phyloP scores from a whole-genome alignment of 2,329 filamentous ascomycete genomes.

The Apiospora sp. region DNA sequence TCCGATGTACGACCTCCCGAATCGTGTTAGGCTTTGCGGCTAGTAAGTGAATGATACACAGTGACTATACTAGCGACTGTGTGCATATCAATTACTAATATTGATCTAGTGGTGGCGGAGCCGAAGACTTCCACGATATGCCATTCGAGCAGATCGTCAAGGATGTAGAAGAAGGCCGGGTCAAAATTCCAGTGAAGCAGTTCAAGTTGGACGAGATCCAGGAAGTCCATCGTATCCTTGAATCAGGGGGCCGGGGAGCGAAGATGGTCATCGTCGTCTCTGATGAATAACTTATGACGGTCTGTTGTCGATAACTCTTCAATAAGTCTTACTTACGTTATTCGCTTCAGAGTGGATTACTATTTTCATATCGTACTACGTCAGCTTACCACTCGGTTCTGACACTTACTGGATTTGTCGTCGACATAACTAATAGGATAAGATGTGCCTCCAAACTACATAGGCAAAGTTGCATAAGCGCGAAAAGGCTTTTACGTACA shows the following conservation, averaged over 20 bases:
- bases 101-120: conserved; percentile 27
- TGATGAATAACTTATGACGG: conserved; percentile 26
- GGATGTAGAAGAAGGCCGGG: conserved; percentile 32
- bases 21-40: conserved; percentile 29
- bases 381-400: too few relatives aligned
- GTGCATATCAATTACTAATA: not conserved
- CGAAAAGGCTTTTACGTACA: too few relatives aligned
- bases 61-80: not conserved
- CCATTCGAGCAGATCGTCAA: conserved; percentile 33
- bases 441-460: too few relatives aligned
- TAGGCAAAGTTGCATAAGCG: too few relatives aligned
- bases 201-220: conserved; percentile 36
- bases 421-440: too few relatives aligned
- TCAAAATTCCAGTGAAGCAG: conserved; percentile 32
- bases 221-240: conserved; percentile 33
- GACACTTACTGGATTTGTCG: too few relatives aligned
- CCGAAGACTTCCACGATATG: conserved; percentile 32
- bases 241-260: conserved; percentile 32
- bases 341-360: not conserved
- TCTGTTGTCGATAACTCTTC: not conserved
- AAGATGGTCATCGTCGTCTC: conserved; percentile 34
- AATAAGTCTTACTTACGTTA: not conserved
- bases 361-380: not conserved
- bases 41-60: conserved; percentile 22
- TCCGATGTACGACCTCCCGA: conserved; percentile 30